Base-by-base conservation (phyloP, 345 rosid genomes). In the Sonneratia alba region DNA sequence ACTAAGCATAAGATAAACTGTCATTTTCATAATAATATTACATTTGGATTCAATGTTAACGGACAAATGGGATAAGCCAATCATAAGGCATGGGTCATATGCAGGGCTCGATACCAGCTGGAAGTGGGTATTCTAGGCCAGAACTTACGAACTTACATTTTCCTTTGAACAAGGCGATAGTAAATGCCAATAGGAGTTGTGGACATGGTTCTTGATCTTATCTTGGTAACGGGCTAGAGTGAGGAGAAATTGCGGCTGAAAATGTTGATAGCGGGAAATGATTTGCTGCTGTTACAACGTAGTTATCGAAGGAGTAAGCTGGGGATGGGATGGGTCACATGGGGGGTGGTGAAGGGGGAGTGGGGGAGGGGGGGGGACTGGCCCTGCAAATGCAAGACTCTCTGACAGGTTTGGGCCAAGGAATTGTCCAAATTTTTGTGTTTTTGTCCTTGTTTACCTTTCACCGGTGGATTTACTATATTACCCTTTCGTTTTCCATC, bases 321-420 rank as follows among this genome's bases (percentile, higher is more conserved):
- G 57, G 38, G 62, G 63, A 62, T 34, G 18, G 61, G 13, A 24
- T 67, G 24, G 69, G 47, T 65, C 74, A 72, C 74, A 72, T 64
- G 74, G 74, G 19, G 15, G 18, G 66, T 24, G 63, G 62, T 56
- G 62, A 37, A n/a, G 38, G 66, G 6, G 65, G 7, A n/a, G 34
- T 1, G 64, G n/a, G n/a, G 64, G 18, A 16, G 4, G 1, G 32
- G 1, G 66, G 37, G 38, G 66, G 66, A 62, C 66, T 62, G 38
- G 16, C 37, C 38, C 66, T 62, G 66, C 66, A 62, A 62, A 62
- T 62, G 38, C 66, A n/a, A 62, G 38, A 62, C 38, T 32, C n/a
- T 72, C 74, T 72, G 74, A 72, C 74, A 72, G 18, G 37, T 72
- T 27, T 72, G 69, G 74, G 64, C 69, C 69, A 72, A 47, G 55